Base-by-base conservation (phyloP, 1,284 basidiomycete species). In the Cryptococcus hybrid region DNA sequence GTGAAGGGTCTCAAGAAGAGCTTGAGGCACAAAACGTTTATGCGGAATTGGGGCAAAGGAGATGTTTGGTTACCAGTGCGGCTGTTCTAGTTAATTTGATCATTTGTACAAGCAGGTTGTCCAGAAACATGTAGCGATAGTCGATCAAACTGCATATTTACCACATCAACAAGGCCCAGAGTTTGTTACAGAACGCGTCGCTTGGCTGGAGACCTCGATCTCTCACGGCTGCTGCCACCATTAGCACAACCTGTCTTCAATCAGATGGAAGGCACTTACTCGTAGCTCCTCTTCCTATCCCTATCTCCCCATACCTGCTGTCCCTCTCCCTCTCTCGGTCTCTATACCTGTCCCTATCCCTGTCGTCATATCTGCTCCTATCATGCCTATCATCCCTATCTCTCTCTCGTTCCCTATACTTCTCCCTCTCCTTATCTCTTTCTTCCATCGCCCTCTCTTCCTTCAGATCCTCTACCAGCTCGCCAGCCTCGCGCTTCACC, bases 401-500 rank as follows among this genome's bases (percentile, higher is more conserved):
- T 59, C 70, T 79, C 86, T 24, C 24, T 18, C 52, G 38, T 11
- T 47, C 53, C 46, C 58, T 54, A 39, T 66, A 55, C 49, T 59
- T 50, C 18, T 60, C 51, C 15, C 52, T 46, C 55, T 56, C 57
- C 54, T 44, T 61, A 55, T 18, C 57, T 37, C 57, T 56, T 50
- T 57, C 47, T 52, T 53, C 60, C 52, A 61, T 61, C 55, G 44
- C 59, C 52, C 55, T 62, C 59, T 55, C 60, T 24, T 66, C 64
- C 35, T 64, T 67, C 24, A 71, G 56, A 56, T 76, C 76, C 61
- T 78, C 73, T 18, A 69, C 65, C 46, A 78, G 59, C 58, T 77
- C 76, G 7, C 73, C 74, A 1, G 77, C 77, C 59, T 78, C 77
- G 38, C 77, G 64, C 61, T 74, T 72, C 43, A 66, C 61, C 59